Conservation (phyloP, 2,329 filamentous ascomycete species). For the Cordyceps cateniannulata region DNA sequence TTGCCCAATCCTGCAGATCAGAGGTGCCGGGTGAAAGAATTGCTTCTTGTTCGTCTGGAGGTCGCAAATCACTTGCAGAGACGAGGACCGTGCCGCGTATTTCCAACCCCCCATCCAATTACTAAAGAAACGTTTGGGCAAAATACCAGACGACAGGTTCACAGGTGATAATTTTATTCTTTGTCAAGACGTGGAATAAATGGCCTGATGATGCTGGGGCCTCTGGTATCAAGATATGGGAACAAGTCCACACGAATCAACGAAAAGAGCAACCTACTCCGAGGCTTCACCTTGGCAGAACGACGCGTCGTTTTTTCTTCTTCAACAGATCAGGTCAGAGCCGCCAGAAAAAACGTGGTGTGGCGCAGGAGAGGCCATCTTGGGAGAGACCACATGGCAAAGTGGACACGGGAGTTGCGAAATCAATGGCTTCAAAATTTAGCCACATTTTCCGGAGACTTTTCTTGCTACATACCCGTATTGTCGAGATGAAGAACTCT, state of each 20-base stretch:
- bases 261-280: not conserved
- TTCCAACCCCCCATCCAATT: not conserved
- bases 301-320: not conserved
- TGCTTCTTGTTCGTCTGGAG: not conserved
- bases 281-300: not conserved
- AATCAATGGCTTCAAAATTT: not conserved
- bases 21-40: not conserved
- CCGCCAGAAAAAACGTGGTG: not conserved
- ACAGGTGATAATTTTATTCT: too few relatives aligned
- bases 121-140: too few relatives aligned
- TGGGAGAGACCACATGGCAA: slow-evolving; percentile 2
- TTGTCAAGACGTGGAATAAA: too few relatives aligned
- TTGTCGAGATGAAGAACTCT: too few relatives aligned
- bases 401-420: not conserved
- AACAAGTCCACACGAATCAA: not conserved
- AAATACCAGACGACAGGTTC: too few relatives aligned
- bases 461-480: not conserved
- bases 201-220: not conserved
- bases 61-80: not conserved
- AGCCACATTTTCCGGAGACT: not conserved
- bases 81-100: not conserved
- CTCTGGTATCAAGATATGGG: not conserved
- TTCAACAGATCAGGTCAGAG: not conserved
- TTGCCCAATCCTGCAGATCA: not conserved
- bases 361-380: not conserved